Base-by-base conservation (phyloP, 108 stramenopile species). In the Cyclostephanos tholiformis region DNA sequence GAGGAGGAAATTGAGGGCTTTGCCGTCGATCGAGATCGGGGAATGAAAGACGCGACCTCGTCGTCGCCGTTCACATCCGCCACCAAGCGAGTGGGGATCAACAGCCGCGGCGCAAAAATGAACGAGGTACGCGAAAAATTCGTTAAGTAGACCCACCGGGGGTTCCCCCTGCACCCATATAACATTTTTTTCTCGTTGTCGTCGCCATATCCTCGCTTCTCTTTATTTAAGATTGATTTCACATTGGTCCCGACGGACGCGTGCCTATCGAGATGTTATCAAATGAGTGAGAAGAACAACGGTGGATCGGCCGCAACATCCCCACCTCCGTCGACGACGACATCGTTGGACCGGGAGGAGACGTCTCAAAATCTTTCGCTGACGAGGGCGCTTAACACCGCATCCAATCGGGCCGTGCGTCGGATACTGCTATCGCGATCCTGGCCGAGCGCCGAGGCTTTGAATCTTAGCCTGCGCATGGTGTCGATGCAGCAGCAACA, bases 381-480 rank as follows among this genome's bases (percentile, higher is more conserved):
- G 30, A 92, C 94, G 13, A 78, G 85, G 59, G 84, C 88, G 27
- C 69, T 95, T 17, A 95, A 95, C 76, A 90, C 88, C 69, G 90
- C 91, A 58, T 91, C 89, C 50, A 95, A 95, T 70, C 86, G 91
- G 22, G 91, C 88, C 12, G 86, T 95, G 19, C 84, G 91, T 27
- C 71, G 94, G 44, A 92, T 95, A 56, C 52, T 92, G 25, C 64
- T 95, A 32, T 87, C 91, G 27, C 67, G 90, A 52, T 89, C 86
- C 6, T 95, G 94, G 94, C 94, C 94, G 32, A 86, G 86, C 35
- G 88, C 90, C 23, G 93, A 94, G 76, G 90, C 89, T 16, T 80
- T 94, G 63, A 94, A 94, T 70, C 59, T 87, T 23, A 89, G 90
- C 73, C 60, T 94, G 43, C 85, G 89, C 53, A 81, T 80, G 50